Percentiles rank a stretch among this genome's conserved stretches.
Conservation (phyloP, 352 stramenopile genomes). For the Globisporangium nagaii region DNA sequence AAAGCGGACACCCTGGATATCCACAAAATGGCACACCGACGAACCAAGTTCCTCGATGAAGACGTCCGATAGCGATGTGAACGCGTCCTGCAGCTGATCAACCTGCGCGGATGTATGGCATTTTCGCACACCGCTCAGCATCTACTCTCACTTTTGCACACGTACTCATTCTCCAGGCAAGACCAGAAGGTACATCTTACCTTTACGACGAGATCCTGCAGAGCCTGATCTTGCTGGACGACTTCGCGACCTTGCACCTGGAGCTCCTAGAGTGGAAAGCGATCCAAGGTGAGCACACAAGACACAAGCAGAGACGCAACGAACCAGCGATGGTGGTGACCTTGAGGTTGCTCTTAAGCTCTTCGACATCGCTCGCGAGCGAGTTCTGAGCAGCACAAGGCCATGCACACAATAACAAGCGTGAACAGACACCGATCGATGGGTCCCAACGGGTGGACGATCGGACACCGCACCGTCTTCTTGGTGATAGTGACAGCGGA, state of each 20-base stretch:
- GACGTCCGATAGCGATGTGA: conserved; percentile 52
- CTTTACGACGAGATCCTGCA: conserved; percentile 37
- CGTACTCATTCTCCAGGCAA: too few relatives aligned
- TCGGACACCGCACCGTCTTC: conserved; percentile 35
- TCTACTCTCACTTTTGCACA: too few relatives aligned
- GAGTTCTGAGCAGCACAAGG: conserved; percentile 23
- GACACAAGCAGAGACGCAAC: neutral
- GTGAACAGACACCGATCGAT: too few relatives aligned
- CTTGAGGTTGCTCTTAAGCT: conserved; percentile 51
- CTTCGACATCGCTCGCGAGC: conserved; percentile 44
- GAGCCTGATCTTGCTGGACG: conserved; percentile 39
- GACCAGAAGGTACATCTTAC: too few relatives aligned
- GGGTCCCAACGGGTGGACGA: neutral
- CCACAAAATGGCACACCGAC: neutral
- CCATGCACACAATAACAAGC: neutral
- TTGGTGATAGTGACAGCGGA: conserved; percentile 53
- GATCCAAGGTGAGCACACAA: neutral
- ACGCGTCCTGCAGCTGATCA: conserved; percentile 39
- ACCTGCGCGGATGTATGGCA: too few relatives aligned
- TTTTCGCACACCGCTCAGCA: too few relatives aligned
- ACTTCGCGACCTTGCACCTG: conserved; percentile 39
- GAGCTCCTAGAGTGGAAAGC: conserved; percentile 8
- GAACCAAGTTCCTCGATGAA: conserved; percentile 45
- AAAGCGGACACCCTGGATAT: neutral
- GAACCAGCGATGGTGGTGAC: conserved; percentile 6